Base-by-base conservation (phyloP, 176 grass and related monocot genomes). In the Tillandsia fasciculata region DNA sequence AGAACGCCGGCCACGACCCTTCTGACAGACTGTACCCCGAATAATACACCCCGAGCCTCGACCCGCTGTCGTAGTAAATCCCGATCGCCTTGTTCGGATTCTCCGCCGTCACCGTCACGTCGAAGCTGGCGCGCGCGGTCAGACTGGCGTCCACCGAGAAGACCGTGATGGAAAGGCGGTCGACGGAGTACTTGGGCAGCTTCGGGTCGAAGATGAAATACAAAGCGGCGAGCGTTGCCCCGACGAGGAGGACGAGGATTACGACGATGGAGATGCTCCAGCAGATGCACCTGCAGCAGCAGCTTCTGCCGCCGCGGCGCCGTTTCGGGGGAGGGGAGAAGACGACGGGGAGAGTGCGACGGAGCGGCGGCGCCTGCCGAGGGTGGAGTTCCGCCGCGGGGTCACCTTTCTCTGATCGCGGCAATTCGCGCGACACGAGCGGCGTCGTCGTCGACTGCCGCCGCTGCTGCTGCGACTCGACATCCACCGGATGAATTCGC, bases 141-240 rank as follows among this genome's bases (percentile, higher is more conserved):
- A 87, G 66, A 47, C 66, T 66, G 0, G 78, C 42, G 76, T 86
- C 76, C 1, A 83, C 64, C 11, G 49, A 72, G 82, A 96, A 96
- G 53, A 74, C 49, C 0, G 87, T 81, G 2, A 96, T 80, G 10
- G 69, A 10, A 3, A 96, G 78, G 4, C 79, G 82, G 79, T 90
- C 82, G 73, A 96, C 91, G 23, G 91, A 91, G 76, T 96, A 96
- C 1, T 81, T 86, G 1, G 91, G 91, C n/a, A 86, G 58, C 79
- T 91, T 87, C 4, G 91, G 91, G 65, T 87, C 42, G 47, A 90
- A 85, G 26, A 67, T 28, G 12, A 96, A 72, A 73, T 96, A 96
- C 18, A 96, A 79, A 42, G 74, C 81, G 2, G 63, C 79, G 0
- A 23, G 52, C 0, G 73, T 56, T 1, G 74, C 91, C 8, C 77